A percentile compares a stretch with the other conserved stretches of the same genome.
phyloP scores from a whole-genome alignment of 2,329 filamentous ascomycete genomes.

The Ceratocystis smalleyi region DNA sequence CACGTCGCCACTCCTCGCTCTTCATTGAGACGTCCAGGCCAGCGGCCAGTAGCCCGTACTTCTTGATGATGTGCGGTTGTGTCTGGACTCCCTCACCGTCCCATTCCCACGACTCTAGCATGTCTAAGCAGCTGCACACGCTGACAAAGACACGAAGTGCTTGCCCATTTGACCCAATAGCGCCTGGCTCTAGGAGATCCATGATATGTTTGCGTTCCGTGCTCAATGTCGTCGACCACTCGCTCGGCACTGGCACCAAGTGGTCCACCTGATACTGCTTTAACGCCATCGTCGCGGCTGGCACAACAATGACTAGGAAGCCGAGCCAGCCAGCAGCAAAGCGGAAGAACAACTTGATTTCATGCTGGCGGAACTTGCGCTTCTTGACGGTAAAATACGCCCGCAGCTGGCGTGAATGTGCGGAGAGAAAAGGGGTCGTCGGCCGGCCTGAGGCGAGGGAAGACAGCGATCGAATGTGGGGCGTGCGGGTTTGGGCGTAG shows the following conservation, averaged over 20 bases:
- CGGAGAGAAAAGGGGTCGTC: conserved; percentile 37
- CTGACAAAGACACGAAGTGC: conserved; percentile 7
- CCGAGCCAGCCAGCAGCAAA: conserved; percentile 23
- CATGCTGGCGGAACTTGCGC: conserved; percentile 52
- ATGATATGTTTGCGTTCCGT: conserved; percentile 7
- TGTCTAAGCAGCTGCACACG: conserved; percentile 9
- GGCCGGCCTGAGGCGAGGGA: conserved; percentile 28
- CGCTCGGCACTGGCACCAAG: conserved; percentile 14
- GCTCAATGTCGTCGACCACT: conserved; percentile 7
- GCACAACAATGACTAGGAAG: conserved; percentile 7
- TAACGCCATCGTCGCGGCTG: conserved; percentile 8
- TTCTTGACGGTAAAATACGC: conserved; percentile 65
- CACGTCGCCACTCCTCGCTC: conserved; percentile 69
- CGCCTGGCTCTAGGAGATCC: conserved; percentile 11
- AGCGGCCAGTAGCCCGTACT: conserved; percentile 7
- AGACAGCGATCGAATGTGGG: conserved; percentile 38
- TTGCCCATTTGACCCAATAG: neutral
- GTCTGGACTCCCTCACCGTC: conserved; percentile 14
- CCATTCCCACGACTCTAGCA: conserved; percentile 13
- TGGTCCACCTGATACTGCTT: conserved; percentile 12
- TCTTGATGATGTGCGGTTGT: conserved; percentile 8
- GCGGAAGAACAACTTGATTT: conserved; percentile 53
- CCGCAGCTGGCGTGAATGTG: conserved; percentile 36
- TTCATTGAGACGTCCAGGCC: conserved; percentile 57
- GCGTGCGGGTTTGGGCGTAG: neutral